Conservation (phyloP, 2,329 filamentous ascomycete species). For the Elsinoe arachidis region DNA sequence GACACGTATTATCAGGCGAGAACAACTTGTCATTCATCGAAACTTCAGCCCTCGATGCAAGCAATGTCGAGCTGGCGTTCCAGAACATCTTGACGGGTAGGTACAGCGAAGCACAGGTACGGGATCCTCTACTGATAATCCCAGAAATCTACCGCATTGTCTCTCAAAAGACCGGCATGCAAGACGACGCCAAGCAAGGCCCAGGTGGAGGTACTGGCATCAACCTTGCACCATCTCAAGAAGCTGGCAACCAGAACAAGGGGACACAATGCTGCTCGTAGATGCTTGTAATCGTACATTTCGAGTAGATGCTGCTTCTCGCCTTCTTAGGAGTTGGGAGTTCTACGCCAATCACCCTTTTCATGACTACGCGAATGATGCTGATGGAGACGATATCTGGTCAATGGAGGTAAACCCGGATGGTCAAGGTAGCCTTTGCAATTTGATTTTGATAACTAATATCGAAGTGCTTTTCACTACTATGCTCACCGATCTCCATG, state of each 20-base stretch:
- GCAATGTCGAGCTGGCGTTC: slow-evolving; percentile 98
- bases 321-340: slow-evolving; percentile 6
- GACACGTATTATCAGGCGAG: slow-evolving; percentile 54
- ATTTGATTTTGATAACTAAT: slow-evolving; percentile 8
- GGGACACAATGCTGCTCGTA: slow-evolving; percentile 13
- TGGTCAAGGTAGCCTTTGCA: slow-evolving; percentile 6
- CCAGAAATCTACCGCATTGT: slow-evolving; percentile 99
- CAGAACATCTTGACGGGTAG: slow-evolving; percentile 98
- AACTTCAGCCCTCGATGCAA: slow-evolving; percentile 95
- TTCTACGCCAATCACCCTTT: background rate
- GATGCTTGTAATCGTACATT: background rate
- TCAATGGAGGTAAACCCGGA: background rate
- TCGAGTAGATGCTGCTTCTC: background rate
- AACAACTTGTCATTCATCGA: slow-evolving; percentile 99
- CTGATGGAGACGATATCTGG: slow-evolving; percentile 4
- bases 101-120: slow-evolving; percentile 23
- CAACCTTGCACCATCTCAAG: slow-evolving; percentile 11
- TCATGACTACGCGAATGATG: background rate
- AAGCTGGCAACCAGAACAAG: slow-evolving; percentile 5
- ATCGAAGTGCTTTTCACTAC: background rate
- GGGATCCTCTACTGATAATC: background rate
- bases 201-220: slow-evolving; percentile 9
- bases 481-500: background rate
- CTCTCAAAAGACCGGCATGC: slow-evolving; percentile 32
- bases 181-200: slow-evolving; percentile 13